Evolutionary conservation across 148 eudicot genomes (phyloP).

Genomic region (Camellia japonica): DNA sequence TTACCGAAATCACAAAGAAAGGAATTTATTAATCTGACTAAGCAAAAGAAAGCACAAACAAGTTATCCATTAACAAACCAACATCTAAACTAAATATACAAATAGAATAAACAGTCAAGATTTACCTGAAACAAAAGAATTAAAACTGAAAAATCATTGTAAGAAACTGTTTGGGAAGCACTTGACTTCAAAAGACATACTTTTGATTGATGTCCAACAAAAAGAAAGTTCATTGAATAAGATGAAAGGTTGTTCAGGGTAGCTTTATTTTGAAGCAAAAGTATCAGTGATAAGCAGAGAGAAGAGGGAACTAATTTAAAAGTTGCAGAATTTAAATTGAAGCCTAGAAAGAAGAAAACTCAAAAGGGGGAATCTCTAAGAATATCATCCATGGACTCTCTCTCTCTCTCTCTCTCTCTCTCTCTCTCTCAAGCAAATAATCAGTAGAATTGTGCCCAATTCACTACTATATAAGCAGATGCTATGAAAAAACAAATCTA

Average conservation of each 20-base stretch:
- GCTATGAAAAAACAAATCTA: neutral
- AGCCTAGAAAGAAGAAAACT: neutral
- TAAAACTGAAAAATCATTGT: neutral
- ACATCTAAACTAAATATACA: neutral
- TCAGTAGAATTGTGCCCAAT: neutral
- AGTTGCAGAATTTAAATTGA: neutral
- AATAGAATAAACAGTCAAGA: neutral
- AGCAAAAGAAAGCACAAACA: neutral
- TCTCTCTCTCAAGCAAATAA: neutral
- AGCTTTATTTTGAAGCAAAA: slow-evolving; percentile 7
- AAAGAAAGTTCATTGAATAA: neutral
- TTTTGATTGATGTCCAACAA: neutral
- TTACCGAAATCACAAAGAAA: neutral
- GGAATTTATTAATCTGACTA: neutral
- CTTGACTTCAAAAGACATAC: neutral
- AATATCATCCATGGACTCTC: slow-evolving; percentile 5
- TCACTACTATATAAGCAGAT: neutral
- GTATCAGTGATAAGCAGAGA: neutral
- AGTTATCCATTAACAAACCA: neutral
- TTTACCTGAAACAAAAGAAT: neutral
- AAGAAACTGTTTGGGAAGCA: no score
- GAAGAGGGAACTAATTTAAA: neutral
- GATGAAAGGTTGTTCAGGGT: neutral
- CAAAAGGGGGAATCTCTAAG: slow-evolving; percentile 3
- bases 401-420: no score